These are phyloP conservation scores for Aspergillus glaucus DNA, from an alignment of 2,329 filamentous ascomycete species.

Conservation along the genomic window DNA sequence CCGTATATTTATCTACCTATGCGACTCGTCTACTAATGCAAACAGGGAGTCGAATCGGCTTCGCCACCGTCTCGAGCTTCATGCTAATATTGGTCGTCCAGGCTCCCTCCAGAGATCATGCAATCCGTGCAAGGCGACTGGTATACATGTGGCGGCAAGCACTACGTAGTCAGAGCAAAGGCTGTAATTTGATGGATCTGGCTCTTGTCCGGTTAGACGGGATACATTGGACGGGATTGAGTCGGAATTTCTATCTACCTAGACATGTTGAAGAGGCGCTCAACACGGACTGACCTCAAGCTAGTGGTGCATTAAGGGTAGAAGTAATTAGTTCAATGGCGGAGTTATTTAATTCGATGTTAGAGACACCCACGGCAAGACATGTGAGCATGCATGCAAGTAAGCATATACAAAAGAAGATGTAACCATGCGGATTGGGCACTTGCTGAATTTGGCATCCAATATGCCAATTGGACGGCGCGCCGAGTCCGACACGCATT, in stretches of 20 bases:
- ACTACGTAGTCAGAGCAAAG: conserved; percentile 11
- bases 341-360: too few relatives aligned
- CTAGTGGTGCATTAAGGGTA: too few relatives aligned
- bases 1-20: background rate
- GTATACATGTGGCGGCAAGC: conserved; percentile 13
- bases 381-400: too few relatives aligned
- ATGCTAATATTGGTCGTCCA: conserved; percentile 14
- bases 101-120: conserved; percentile 12
- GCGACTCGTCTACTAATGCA: background rate
- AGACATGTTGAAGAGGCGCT: conserved; percentile 4
- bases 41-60: conserved; percentile 13
- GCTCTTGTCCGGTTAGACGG: conserved; percentile 13
- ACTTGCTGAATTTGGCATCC: too few relatives aligned
- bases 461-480: too few relatives aligned
- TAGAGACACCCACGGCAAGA: too few relatives aligned
- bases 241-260: conserved; percentile 10
- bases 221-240: conserved; percentile 11
- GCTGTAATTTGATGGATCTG: conserved; percentile 12
- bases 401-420: too few relatives aligned
- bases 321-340: too few relatives aligned
- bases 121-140: conserved; percentile 6
- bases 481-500: too few relatives aligned
- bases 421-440: too few relatives aligned
- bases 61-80: conserved; percentile 15
- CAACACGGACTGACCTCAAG: background rate